Percentiles rank a stretch among this genome's conserved stretches.
These are phyloP conservation scores for Phlebopus sp. DNA, from an alignment of 1,284 basidiomycete genomes.

Conservation along the genomic window DNA sequence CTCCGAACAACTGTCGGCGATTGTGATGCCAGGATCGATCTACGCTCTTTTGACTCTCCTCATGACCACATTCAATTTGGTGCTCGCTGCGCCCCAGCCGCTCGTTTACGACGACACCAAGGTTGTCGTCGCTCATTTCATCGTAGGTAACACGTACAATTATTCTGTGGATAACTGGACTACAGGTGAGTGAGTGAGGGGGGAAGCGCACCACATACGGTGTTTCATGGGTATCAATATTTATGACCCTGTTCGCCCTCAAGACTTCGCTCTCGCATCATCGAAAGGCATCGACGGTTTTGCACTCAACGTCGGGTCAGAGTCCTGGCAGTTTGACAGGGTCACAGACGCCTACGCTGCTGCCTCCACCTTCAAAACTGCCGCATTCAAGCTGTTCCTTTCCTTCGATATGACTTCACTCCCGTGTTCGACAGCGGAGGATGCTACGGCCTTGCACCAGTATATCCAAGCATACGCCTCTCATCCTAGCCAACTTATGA, in stretches of 20 bases:
- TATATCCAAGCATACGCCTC: slow-evolving; percentile 3
- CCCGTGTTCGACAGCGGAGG: slow-evolving; percentile 12
- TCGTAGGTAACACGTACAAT: slow-evolving; percentile 44
- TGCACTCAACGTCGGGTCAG: too few species aligned
- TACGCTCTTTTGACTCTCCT: not conserved
- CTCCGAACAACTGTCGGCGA: not conserved
- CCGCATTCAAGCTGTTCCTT: slow-evolving; percentile 52
- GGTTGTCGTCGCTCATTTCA: slow-evolving; percentile 32
- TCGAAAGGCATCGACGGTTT: slow-evolving; percentile 38
- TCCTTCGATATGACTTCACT: slow-evolving; percentile 54
- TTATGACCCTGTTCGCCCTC: not conserved
- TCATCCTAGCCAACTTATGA: slow-evolving; percentile 42
- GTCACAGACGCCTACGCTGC: slow-evolving; percentile 45
- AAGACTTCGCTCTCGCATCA: slow-evolving; percentile 41
- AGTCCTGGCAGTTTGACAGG: slow-evolving; percentile 44
- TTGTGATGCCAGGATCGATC: not conserved
- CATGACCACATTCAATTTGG: not conserved
- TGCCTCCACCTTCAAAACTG: slow-evolving; percentile 24
- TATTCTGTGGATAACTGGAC: slow-evolving; percentile 37
- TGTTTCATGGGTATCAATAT: too few species aligned
- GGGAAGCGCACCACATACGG: not conserved
- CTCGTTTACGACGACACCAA: too few species aligned
- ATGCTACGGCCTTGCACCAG: slow-evolving; percentile 16
- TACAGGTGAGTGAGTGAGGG: slow-evolving; percentile 23
- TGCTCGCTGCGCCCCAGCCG: too few species aligned